Base-by-base conservation (phyloP, 371 early-diverging fungal species). In the Mortierella sp. region DNA sequence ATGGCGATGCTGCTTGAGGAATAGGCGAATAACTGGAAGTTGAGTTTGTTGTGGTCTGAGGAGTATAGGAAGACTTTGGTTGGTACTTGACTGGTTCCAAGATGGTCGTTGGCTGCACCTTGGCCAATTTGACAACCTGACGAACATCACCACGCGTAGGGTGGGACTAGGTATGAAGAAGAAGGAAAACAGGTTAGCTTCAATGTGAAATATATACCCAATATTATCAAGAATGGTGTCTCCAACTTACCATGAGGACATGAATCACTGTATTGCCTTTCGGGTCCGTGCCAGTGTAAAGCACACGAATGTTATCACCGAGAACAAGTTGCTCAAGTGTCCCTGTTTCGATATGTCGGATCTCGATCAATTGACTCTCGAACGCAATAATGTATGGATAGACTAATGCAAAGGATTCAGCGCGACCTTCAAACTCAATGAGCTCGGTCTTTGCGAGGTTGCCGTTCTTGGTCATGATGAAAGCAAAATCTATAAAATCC, bases 341-440 rank as follows among this genome's bases (percentile, higher is more conserved):
- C 11, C 92, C 90, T 67, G 94, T 93, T 68, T 94, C 92, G 16
- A 95, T 91, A 76, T 96, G 88, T 33, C 96, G 91, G 38, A 98
- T 85, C 84, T 97, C 97, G 69, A 97, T 92, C 79, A 98, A 95
- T 40, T 87, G 85, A 16, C 91, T 78, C 58, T 96, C 96, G 73
- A 96, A 96, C 0, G 96, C 98, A 79, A 97, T 83, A 36, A 98
- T 88, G 75, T 94, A 97, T 16, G 97, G 97, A 57, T 79, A 64
- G 3, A 70, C 67, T 59, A 79, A 58, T 4, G 80, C 71, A 65
- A 79, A 79, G 9, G 80, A 74, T 55, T 74, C 70, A 15, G 80
- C 74, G 7, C 70, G 70, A 3, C 80, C 80, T 45, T 79, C 80
- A 68, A 74, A 79, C 40, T 79, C 80, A 22, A 79, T 79, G 3